phyloP scores from a whole-genome alignment of 2,329 filamentous ascomycete species.

The Pestalotiopsis sp. region DNA sequence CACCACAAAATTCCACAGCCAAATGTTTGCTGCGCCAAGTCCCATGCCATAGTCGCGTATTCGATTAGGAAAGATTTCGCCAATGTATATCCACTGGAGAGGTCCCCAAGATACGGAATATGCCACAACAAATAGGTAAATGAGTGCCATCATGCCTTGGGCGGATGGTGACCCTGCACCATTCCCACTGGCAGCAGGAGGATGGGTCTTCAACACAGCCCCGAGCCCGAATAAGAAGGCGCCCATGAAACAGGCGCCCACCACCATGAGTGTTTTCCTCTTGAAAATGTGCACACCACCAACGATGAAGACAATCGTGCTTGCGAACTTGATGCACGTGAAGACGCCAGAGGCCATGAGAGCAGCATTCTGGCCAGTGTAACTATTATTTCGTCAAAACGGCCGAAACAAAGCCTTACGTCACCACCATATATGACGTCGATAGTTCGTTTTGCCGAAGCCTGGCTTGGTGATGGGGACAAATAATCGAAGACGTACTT shows the following conservation, averaged over 20 bases:
- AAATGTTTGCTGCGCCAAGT: conserved; percentile 45
- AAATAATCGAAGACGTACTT: not conserved
- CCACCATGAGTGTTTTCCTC: not conserved
- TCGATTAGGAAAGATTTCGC: conserved; percentile 45
- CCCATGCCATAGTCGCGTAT: conserved; percentile 48
- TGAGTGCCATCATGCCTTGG: conserved; percentile 51
- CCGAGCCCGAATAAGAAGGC: conserved; percentile 34
- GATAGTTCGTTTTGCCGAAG: not conserved
- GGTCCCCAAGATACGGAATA: conserved; percentile 53
- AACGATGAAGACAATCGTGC: not conserved
- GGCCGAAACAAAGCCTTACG: not conserved
- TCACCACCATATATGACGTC: not conserved
- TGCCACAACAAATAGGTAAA: conserved; percentile 54
- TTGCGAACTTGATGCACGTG: conserved; percentile 7
- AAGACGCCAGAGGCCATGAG: conserved; percentile 5
- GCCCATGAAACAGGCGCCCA: not conserved
- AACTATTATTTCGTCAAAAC: not conserved
- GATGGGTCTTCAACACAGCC: conserved; percentile 41
- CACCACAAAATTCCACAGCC: conserved; percentile 47
- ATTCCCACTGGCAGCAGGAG: conserved; percentile 25
- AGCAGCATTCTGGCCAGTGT: conserved; percentile 3
- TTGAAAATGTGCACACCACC: conserved; percentile 4
- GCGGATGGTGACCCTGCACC: conserved; percentile 37
- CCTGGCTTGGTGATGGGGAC: not conserved
- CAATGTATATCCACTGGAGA: conserved; percentile 40